Percentiles rank a stretch among this genome's conserved stretches.
Evolutionary conservation across 2,329 filamentous ascomycete genomes (phyloP).

Genomic region (Elsinoe arachidis): DNA sequence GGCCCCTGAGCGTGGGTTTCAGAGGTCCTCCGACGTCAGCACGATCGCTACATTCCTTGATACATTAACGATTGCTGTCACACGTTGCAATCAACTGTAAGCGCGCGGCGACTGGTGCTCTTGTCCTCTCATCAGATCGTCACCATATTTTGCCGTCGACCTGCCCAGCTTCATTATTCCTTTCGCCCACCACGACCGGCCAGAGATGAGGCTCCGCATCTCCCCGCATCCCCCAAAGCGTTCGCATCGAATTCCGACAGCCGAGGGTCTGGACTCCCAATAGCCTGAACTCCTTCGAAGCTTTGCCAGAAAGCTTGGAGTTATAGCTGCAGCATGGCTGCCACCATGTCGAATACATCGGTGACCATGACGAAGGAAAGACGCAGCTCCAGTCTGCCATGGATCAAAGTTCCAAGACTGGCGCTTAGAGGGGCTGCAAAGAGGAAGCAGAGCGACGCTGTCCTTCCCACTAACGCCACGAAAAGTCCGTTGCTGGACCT

Average conservation of each 20-base stretch:
- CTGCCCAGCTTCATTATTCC: neutral
- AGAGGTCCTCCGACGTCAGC: conserved; percentile 3
- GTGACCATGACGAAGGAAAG: conserved; percentile 8
- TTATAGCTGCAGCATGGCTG: neutral
- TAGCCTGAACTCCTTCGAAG: neutral
- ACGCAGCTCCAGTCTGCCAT: conserved; percentile 9
- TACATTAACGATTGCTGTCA: neutral
- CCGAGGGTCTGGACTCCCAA: conserved; percentile 3
- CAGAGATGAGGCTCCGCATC: neutral
- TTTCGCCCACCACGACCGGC: neutral
- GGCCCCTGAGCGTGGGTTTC: too few relatives aligned
- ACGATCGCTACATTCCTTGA: conserved; percentile 8
- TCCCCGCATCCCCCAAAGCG: conserved; percentile 2
- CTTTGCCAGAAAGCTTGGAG: conserved; percentile 11
- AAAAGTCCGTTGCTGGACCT: neutral
- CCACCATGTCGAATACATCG: conserved; percentile 1
- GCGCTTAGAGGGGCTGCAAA: conserved; percentile 1
- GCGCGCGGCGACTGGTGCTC: neutral
- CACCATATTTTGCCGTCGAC: neutral
- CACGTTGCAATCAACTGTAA: neutral
- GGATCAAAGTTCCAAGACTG: conserved; percentile 10
- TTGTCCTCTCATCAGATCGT: neutral
- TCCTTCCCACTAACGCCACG: neutral
- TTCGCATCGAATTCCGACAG: conserved; percentile 4
- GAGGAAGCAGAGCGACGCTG: conserved; percentile 8